Percentiles rank a stretch among this genome's conserved stretches.
Evolutionary conservation across 768 basidiomycete species (phyloP).

Genomic region (Dacryopinax primogenitus): DNA sequence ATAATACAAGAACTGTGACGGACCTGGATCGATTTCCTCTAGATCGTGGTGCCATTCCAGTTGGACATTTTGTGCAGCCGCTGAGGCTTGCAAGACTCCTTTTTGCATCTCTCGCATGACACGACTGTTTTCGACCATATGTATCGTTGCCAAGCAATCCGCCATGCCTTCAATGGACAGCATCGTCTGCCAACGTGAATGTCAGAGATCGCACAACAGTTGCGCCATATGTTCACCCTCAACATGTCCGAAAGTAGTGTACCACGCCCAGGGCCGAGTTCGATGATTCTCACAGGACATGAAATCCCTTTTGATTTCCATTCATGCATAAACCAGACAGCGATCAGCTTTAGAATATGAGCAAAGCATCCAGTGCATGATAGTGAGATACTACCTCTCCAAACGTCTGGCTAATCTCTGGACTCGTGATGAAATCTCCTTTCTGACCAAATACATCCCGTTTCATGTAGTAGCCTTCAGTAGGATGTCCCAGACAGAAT

Average conservation of each 20-base stretch:
- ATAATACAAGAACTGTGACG: constrained; percentile 11
- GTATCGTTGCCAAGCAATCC: constrained; percentile 36
- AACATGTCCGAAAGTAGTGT: constrained; percentile 84
- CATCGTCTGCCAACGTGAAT: constrained; percentile 20
- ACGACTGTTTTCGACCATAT: constrained; percentile 70
- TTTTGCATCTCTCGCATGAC: constrained; percentile 54
- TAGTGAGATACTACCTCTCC: constrained; percentile 59
- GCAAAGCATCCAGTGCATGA: constrained; percentile 17
- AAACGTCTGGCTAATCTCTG: constrained; percentile 91
- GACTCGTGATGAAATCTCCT: constrained; percentile 94
- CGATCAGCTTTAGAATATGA: constrained; percentile 49
- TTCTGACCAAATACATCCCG: constrained; percentile 68
- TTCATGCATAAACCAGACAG: constrained; percentile 70
- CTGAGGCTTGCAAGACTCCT: constrained; percentile 31
- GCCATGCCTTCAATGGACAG: constrained; percentile 19
- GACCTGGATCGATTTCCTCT: constrained; percentile 44
- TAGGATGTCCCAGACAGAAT: constrained; percentile 78
- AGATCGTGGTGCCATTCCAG: constrained; percentile 64
- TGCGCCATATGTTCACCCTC: constrained; percentile 58
- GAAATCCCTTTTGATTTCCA: constrained; percentile 47
- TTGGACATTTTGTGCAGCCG: constrained; percentile 24
- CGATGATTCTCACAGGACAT: constrained; percentile 53
- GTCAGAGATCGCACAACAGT: too few relatives aligned
- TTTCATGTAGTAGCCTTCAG: constrained; percentile 80
- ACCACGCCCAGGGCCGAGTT: constrained; percentile 88